A percentile compares a stretch with the other conserved stretches of the same genome.
Evolutionary conservation across 768 basidiomycete species (phyloP).

Genomic region (Dentipellis sp.): DNA sequence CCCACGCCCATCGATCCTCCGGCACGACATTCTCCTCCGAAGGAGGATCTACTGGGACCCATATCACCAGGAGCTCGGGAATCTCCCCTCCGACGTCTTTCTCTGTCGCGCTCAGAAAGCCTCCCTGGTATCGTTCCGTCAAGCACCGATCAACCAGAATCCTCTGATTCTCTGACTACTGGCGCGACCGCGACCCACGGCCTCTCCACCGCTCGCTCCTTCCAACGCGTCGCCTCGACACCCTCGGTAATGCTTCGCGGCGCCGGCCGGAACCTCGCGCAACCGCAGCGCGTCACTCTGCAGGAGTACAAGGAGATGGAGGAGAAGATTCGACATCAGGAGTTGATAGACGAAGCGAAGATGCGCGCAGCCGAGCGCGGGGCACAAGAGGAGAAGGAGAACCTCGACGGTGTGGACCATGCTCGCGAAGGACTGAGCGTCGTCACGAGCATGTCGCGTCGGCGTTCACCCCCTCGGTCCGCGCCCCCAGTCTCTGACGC

Average conservation of each 20-base stretch:
- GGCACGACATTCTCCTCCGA: slow-evolving; percentile 11
- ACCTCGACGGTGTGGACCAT: slow-evolving; percentile 2
- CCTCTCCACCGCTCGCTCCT: slow-evolving; percentile 34
- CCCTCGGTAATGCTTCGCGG: slow-evolving; percentile 29
- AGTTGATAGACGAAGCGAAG: slow-evolving; percentile 15
- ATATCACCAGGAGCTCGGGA: slow-evolving; percentile 25
- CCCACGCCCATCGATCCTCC: slow-evolving; percentile 30
- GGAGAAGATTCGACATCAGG: slow-evolving; percentile 17
- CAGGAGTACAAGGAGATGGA: slow-evolving; percentile 24
- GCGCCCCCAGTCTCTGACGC: slow-evolving; percentile 1
- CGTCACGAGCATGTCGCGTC: slow-evolving; percentile 4
- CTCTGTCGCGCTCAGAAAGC: slow-evolving; percentile 62
- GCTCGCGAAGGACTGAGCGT: not conserved
- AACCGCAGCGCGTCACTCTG: slow-evolving; percentile 29
- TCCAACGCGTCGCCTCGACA: slow-evolving; percentile 61
- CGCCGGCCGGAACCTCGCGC: slow-evolving; percentile 24
- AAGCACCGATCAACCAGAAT: slow-evolving; percentile 9
- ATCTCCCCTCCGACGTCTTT: slow-evolving; percentile 33
- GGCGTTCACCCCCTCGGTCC: slow-evolving; percentile 11
- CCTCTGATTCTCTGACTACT: slow-evolving; percentile 17
- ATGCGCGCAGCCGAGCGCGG: not conserved
- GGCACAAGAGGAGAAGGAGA: slow-evolving; percentile 15
- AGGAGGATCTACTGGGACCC: slow-evolving; percentile 7
- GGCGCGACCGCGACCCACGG: slow-evolving; percentile 22
- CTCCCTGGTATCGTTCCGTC: slow-evolving; percentile 36